A percentile compares a stretch with the other conserved stretches of the same genome.
These are phyloP conservation scores for Elsinoe ampelina DNA, from an alignment of 2,329 filamentous ascomycete species.

Conservation along the genomic window DNA sequence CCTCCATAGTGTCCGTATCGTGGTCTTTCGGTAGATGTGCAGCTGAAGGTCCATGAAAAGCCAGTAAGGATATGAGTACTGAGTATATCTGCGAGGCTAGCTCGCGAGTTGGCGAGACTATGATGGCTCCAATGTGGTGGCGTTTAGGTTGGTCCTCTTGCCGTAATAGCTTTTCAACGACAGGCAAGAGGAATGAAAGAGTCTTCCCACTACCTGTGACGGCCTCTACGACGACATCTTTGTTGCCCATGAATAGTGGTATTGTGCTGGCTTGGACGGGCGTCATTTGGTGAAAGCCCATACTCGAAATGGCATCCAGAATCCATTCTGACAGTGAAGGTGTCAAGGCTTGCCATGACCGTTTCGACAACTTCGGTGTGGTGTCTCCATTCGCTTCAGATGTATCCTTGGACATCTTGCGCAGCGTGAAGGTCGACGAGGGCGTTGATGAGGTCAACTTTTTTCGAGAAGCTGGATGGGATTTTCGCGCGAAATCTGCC, in stretches of 20 bases:
- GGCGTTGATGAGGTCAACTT: not conserved
- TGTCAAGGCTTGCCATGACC: conserved; percentile 60
- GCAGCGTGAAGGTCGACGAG: too few relatives aligned
- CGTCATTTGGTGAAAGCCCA: conserved; percentile 82
- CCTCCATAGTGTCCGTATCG: conserved; percentile 29
- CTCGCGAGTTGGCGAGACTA: conserved; percentile 87
- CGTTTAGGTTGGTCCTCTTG: conserved; percentile 75
- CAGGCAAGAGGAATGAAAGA: conserved; percentile 71
- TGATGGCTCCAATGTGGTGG: conserved; percentile 81
- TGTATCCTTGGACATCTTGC: conserved; percentile 13
- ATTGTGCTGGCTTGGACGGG: conserved; percentile 92
- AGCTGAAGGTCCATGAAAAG: conserved; percentile 74
- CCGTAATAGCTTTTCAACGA: conserved; percentile 72
- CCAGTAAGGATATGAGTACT: conserved; percentile 65
- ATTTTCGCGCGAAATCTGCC: not conserved
- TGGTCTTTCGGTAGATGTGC: conserved; percentile 50
- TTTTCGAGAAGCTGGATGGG: not conserved
- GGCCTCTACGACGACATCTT: conserved; percentile 87
- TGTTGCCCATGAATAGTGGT: conserved; percentile 78
- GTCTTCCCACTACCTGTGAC: conserved; percentile 91
- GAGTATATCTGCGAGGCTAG: conserved; percentile 82
- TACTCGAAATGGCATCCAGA: conserved; percentile 68
- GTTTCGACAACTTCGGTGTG: conserved; percentile 28
- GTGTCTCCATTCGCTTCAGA: conserved; percentile 16
- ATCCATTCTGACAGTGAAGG: conserved; percentile 74